Evolutionary conservation across 768 basidiomycete genomes (phyloP).

Genomic region (Termitomyces sp.): DNA sequence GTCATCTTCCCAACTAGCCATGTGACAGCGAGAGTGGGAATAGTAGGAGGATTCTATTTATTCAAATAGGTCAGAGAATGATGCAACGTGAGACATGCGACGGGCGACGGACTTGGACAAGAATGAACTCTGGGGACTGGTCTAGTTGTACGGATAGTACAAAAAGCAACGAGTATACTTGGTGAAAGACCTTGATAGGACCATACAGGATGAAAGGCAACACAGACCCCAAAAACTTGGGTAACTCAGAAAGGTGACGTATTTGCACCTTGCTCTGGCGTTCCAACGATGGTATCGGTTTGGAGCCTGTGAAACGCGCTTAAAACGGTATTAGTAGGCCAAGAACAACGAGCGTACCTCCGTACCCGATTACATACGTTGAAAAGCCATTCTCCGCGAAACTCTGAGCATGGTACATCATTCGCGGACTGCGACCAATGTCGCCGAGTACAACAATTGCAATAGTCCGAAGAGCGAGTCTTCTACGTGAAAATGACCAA

Average conservation of each 20-base stretch:
- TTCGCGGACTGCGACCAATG: slow-evolving; percentile 91
- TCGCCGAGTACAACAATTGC: slow-evolving; percentile 92
- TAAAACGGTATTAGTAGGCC: neutral
- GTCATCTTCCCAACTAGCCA: slow-evolving; percentile 63
- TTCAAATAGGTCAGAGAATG: neutral
- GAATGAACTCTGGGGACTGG: slow-evolving; percentile 73
- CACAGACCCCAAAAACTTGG: slow-evolving; percentile 33
- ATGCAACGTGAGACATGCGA: slow-evolving; percentile 6
- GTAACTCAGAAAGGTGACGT: slow-evolving; percentile 62
- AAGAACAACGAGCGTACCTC: slow-evolving; percentile 39
- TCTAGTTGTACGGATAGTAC: slow-evolving; percentile 55
- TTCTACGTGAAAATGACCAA: slow-evolving; percentile 26
- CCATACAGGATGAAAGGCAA: slow-evolving; percentile 70
- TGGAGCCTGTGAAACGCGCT: slow-evolving; percentile 50
- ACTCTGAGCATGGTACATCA: slow-evolving; percentile 98
- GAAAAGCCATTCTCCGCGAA: slow-evolving; percentile 76
- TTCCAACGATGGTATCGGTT: slow-evolving; percentile 67
- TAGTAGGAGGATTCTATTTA: slow-evolving; percentile 88
- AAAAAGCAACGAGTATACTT: slow-evolving; percentile 56
- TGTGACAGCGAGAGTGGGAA: slow-evolving; percentile 86
- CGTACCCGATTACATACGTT: slow-evolving; percentile 81
- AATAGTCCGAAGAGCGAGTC: slow-evolving; percentile 58
- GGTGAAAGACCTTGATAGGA: slow-evolving; percentile 74
- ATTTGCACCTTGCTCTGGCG: slow-evolving; percentile 60
- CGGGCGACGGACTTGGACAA: slow-evolving; percentile 75